phyloP scores from a whole-genome alignment of 371 early-diverging fungal species.

The Apophysomyces ossiformis region DNA sequence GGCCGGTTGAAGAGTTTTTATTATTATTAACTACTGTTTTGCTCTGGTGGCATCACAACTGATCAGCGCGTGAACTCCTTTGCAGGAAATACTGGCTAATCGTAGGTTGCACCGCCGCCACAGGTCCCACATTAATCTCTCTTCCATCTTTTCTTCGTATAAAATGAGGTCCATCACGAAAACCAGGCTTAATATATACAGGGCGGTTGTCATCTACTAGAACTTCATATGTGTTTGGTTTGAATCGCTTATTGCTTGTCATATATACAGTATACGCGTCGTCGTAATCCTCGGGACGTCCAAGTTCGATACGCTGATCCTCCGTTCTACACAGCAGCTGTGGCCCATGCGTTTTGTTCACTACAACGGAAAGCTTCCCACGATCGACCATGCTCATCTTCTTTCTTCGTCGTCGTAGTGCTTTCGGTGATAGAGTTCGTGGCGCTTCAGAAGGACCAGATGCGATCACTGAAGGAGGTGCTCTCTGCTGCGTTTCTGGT shows the following conservation, averaged over 20 bases:
- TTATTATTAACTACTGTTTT: too few species aligned
- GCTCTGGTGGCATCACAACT: background rate
- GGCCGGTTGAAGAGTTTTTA: too few species aligned
- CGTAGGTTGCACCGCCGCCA: background rate
- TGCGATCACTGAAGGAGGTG: background rate
- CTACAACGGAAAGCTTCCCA: background rate
- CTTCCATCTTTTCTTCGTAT: background rate
- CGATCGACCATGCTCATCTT: background rate
- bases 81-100: background rate
- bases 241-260: background rate
- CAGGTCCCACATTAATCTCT: background rate
- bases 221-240: background rate
- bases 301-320: background rate
- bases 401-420: background rate
- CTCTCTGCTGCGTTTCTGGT: too few species aligned
- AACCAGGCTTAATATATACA: background rate
- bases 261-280: constrained; percentile 5
- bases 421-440: background rate
- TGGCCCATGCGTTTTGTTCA: background rate
- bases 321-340: constrained; percentile 1
- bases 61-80: background rate
- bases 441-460: background rate
- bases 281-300: background rate
- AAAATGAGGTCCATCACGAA: constrained; percentile 1
- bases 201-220: background rate